These are phyloP conservation scores for Coleophoma crateriformis DNA, from an alignment of 2,329 filamentous ascomycete species.

Conservation along the genomic window DNA sequence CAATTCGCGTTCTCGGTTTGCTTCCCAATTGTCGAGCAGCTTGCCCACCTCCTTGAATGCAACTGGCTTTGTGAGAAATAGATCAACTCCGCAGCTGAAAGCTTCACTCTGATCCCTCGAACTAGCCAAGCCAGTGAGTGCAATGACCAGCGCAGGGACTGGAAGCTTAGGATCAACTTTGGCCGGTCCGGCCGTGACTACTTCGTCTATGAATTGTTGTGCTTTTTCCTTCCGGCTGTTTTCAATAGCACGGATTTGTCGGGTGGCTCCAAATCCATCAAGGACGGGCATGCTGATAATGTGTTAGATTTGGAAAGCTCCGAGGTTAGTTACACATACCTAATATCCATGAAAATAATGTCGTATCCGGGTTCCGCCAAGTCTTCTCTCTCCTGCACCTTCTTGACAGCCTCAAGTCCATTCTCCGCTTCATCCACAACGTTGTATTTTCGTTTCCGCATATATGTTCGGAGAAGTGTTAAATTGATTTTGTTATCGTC, in stretches of 20 bases:
- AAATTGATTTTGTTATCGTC: slow-evolving; percentile 38
- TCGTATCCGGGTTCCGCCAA: slow-evolving; percentile 27
- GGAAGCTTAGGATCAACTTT: slow-evolving; percentile 1
- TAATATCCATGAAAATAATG: slow-evolving; percentile 43
- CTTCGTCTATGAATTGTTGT: slow-evolving; percentile 8
- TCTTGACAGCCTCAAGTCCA: slow-evolving; percentile 41
- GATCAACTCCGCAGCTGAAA: slow-evolving; percentile 27
- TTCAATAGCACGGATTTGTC: slow-evolving; percentile 42
- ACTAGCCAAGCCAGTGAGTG: slow-evolving; percentile 30
- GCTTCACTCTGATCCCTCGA: slow-evolving; percentile 29
- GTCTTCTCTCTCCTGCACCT: slow-evolving; percentile 29
- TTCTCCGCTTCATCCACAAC: slow-evolving; percentile 36
- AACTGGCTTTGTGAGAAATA: slow-evolving; percentile 34
- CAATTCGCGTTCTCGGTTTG: slow-evolving; percentile 19
- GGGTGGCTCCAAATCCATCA: slow-evolving; percentile 43
- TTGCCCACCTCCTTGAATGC: slow-evolving; percentile 33
- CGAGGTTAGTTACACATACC: not conserved
- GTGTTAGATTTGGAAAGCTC: not conserved
- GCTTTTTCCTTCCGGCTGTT: slow-evolving; percentile 18
- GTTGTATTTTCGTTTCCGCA: slow-evolving; percentile 31
- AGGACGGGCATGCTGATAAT: slow-evolving; percentile 46
- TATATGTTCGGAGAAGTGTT: slow-evolving; percentile 30
- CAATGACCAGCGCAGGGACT: slow-evolving; percentile 29
- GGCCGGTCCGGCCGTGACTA: slow-evolving; percentile 11
- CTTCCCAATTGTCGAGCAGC: slow-evolving; percentile 30